These are phyloP conservation scores for Botrytis hyacinthi DNA, from an alignment of 2,329 filamentous ascomycete species.

Conservation along the genomic window DNA sequence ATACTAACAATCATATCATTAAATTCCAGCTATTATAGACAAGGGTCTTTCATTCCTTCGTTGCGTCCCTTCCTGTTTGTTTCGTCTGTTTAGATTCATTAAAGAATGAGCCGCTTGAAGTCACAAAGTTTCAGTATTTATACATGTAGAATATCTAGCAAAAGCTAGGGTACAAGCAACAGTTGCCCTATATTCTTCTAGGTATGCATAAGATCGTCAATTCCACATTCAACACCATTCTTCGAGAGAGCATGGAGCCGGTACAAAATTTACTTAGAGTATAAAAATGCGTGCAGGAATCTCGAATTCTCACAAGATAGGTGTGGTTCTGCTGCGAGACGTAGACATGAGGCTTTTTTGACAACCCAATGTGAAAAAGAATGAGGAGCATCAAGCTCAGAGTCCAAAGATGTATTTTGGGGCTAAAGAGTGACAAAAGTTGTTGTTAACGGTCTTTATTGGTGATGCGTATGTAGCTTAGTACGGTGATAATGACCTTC, in stretches of 20 bases:
- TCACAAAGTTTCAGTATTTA: neutral
- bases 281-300: neutral
- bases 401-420: neutral
- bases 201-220: fast-evolving
- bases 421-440: neutral
- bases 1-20: no score
- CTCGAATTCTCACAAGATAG: fast-evolving
- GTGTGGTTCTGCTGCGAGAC: neutral
- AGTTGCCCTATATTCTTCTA: neutral
- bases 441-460: neutral
- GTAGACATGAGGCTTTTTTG: no score
- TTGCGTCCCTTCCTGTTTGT: no score
- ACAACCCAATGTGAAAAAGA: neutral
- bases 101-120: neutral
- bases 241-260: fast-evolving
- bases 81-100: no score
- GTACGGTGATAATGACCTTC: neutral
- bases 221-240: neutral
- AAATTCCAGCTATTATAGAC: no score
- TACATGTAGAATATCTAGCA: neutral
- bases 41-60: fast-evolving
- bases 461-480: neutral
- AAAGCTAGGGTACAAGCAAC: neutral
- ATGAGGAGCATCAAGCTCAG: neutral
- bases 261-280: fast-evolving